Evolutionary conservation across 177 flowering plant genomes (phyloP), one percentile per base, ranked within the genome.

Genomic region (Vitis hybrid): DNA sequence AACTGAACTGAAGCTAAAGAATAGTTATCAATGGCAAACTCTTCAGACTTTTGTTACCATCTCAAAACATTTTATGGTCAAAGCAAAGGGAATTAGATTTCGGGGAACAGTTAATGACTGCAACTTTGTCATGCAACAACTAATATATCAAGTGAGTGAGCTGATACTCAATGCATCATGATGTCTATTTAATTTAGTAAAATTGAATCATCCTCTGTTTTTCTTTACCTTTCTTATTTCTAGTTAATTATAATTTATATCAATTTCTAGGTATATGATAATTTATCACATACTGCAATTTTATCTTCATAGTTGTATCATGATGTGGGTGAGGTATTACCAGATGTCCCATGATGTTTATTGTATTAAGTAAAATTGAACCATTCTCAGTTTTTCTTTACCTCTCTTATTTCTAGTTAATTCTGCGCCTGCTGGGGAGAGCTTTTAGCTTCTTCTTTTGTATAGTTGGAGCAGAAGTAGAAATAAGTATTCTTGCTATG

Each of bases 31-130:
- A 58, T 94, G 97, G 98, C 93, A 84, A 72, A 95, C 97, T 55
- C 90, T 94, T 68, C 92, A 85, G 74, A 87, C 89, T 63, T 92
- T 87, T 83, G 97, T 91, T n/a, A 69, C 87, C 30, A 91, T 94
- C 55, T 86, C 92, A 61, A 83, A 84, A 70, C 92, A 89, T 80
- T 84, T 90, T 70, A 67, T 61, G 30, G 83, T 92, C 61, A 83
- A 77, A 83, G 97, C 88, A 53, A 86, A 75, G 65, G 97, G 97
- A 49, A 62, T 92, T 61, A 83, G 94, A 73, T 83, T 92, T 67
- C 82, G 74, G n/a, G 95, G 88, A 63, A 79, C 90, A 50, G 15
- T 91, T 32, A 60, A 77, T 62, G 87, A 88, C 12, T 91, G 97
- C 87, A 91, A 90, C 72, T 75, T 48, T 68, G 79, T 88, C 56